Evolutionary conservation across 148 eudicot genomes (phyloP), one percentile per base, ranked within the genome.

Genomic region (Gaultheria prostrata): DNA sequence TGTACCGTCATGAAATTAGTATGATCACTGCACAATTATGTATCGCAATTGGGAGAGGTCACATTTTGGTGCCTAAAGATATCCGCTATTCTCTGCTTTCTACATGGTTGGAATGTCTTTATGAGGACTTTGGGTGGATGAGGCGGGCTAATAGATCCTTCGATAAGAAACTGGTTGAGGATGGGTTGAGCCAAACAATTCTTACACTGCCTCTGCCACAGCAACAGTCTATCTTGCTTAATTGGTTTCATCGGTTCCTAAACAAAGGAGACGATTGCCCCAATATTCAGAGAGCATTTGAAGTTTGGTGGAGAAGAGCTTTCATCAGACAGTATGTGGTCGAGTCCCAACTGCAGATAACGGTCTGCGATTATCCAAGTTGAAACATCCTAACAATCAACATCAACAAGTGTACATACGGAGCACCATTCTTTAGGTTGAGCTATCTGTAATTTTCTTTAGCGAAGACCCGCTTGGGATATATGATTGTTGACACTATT

Each of bases 251-350:
- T 80, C 88, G 95, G 73, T 95, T 94, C 87, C 94, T 95, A 35
- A 88, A 89, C 46, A 94, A 91, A 88, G 98, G 98, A 14, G 98
- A 94, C 33, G 98, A 95, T 67, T 95, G 98, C 82, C 98, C 98
- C 4, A 95, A 95, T 90, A 92, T 95, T 69, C 98, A 94, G 89
- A 92, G 90, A 81, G 98, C 98, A 7, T 95, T 95, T 83, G 97
- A 95, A 87, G 90, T 94, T 82, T 95, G 98, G 98, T 95, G 98
- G 98, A 91, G 97, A 86, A 86, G 98, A 82, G 92, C 97, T 88
- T 95, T 95, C 63, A 86, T 95, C 61, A 92, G 92, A 86, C 94
- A 91, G 76, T 93, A 89, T 83, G 89, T 84, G 65, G 39, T 86
- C 35, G 95, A 91, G 63, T 87, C 98, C 14, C 88, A 89, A 77